Evolutionary conservation across 495 filamentous ascomycete genomes (phyloP), one percentile per base, ranked within the genome.

Genomic region (Achaetomiella virescens): DNA sequence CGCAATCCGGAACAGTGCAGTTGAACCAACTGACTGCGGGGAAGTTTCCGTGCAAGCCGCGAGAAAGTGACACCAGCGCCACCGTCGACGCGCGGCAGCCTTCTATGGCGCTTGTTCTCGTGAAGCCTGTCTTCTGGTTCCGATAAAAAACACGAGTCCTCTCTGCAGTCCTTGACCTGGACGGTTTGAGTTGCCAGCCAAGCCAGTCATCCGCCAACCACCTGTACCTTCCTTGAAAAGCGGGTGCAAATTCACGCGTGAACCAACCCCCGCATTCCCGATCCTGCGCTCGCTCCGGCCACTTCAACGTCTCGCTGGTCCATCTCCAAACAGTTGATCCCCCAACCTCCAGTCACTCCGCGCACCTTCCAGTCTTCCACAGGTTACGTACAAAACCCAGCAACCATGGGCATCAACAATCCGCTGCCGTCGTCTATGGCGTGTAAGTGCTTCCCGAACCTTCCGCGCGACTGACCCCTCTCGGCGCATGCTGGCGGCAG

Each of bases 401-500:
- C 52, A 56, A 54, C 64, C 57, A 78, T 82, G 78, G 79, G 79
- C 58, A 71, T 82, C 66, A 71, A 82, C 61, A 82, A 82, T 63
- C 78, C 78, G 57, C 75, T 82, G 35, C 79, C 79, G 65, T 79
- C 77, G 64, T 79, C 76, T 58, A 72, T 82, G 72, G 75, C 75
- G 61, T 81, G 79, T 82, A 75, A 74, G 79, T 73, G 46, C 27
- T 6, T 44, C 51, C 60, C 64, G 49, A 47, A 24, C 42, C 29
- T 49, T 58, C 66, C 64, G 63, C 27, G 55, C 22, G 10, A 11
- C 25, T n/a, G n/a, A 8, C 37, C 31, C 25, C 24, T 29, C 14
- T 20, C 22, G n/a, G 27, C 14, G 21, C 15, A 7, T 24, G 9
- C n/a, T 12, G 24, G 44, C 31, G 21, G 33, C 17, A 7, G n/a